A percentile compares a stretch with the other conserved stretches of the same genome.
These are phyloP conservation scores for Protostelium mycophagum DNA, from an alignment of 78 protist genomes.

Conservation along the genomic window DNA sequence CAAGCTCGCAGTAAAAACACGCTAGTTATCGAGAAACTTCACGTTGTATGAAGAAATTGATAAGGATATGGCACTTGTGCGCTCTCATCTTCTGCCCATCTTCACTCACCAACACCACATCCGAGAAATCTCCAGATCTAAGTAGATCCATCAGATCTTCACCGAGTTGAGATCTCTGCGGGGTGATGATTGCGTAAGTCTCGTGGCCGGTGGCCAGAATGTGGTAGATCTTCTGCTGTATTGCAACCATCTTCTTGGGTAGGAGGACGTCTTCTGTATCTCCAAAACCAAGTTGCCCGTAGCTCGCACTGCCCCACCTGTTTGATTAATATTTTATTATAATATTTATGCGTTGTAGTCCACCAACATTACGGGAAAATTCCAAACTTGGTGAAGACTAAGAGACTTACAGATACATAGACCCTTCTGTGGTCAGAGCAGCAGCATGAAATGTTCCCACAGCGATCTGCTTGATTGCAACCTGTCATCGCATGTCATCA, in stretches of 20 bases:
- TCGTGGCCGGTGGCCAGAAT: background rate
- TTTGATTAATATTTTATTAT: too few species aligned
- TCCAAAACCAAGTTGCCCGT: background rate
- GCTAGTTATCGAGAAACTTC: too few species aligned
- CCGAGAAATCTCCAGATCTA: background rate
- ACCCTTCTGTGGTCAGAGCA: background rate
- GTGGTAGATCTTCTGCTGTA: background rate
- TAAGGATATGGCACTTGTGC: background rate
- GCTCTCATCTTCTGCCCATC: background rate
- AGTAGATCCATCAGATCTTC: background rate
- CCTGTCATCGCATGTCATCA: too few species aligned
- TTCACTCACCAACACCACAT: background rate
- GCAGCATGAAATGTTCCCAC: background rate
- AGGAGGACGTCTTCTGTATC: background rate
- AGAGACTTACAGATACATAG: background rate
- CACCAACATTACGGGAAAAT: too few species aligned
- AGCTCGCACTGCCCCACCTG: background rate
- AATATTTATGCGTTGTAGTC: background rate
- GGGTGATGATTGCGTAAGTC: background rate
- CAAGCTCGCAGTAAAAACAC: too few species aligned
- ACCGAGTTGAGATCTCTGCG: background rate
- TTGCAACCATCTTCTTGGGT: background rate
- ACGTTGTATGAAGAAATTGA: background rate
- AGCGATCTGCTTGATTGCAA: background rate
- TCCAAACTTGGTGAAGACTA: too few species aligned